Base-by-base conservation (phyloP, 75 land plant genomes). In the Selaginella moellendorffii region DNA sequence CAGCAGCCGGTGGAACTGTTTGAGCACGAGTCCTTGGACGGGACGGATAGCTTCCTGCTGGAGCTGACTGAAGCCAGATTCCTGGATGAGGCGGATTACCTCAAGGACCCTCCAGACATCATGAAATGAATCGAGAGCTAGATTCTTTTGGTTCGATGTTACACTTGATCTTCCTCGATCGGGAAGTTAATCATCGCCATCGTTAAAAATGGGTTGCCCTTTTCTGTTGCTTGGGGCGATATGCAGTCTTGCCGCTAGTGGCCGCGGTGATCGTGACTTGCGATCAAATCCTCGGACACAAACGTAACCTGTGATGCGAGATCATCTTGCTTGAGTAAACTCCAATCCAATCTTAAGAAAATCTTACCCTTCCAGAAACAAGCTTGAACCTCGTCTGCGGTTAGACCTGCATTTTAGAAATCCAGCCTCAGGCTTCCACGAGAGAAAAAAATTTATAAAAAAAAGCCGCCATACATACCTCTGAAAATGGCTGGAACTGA, bases 201-300 rank as follows among this genome's bases (percentile, higher is more conserved):
- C n/a, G n/a, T n/a, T n/a, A n/a, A n/a, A n/a, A n/a, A n/a, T n/a
- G n/a, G n/a, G n/a, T n/a, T n/a, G n/a, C n/a, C n/a, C n/a, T n/a
- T n/a, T n/a, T 36, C 14, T 36, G 62, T 74, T 83, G 68, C 83
- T 83, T 52, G 79, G 78, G 54, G 86, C 71, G 28, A 80, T 73
- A 53, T 86, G 90, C 54, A 83, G 42, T 65, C 90, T 78, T 8
- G 81, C 76, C 17, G 63, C 54, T 9, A 86, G 79, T 2, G 90
- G 90, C 0, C 76, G 76, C 1, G 90, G 90, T 36, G 86, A 77
- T 27, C 86, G 54, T 29, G 62, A 64, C 62, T 64, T 72, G 26
- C 70, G 77, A 61, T 86, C 90, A 68, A 86, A 86, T 22, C 86
- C 90, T 61, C 90, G 70, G 22, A 86, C 81, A 65, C 90, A 86